Evolutionary conservation across 2,329 filamentous ascomycete genomes (phyloP).

Genomic region (Colletotrichum siamense): DNA sequence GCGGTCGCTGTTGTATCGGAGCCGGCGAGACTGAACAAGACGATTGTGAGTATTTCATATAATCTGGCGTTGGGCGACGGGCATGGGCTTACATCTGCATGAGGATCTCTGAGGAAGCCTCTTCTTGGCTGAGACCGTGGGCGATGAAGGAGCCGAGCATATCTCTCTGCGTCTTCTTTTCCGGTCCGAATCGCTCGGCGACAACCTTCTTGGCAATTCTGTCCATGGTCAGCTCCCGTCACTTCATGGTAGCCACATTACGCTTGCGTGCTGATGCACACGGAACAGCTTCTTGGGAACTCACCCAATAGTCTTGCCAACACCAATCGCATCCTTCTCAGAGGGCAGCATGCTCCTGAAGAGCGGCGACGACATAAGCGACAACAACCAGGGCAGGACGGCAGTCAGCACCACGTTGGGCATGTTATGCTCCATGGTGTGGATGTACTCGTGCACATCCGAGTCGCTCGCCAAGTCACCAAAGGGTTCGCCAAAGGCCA

Average conservation of each 20-base stretch:
- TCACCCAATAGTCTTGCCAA: slow-evolving; percentile 52
- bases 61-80: slow-evolving; percentile 37
- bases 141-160: slow-evolving; percentile 55
- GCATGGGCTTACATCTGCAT: slow-evolving; percentile 45
- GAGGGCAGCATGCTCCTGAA: slow-evolving; percentile 46
- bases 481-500: slow-evolving; percentile 55
- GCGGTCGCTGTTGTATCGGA: slow-evolving; percentile 64
- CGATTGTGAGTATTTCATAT: background rate
- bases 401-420: slow-evolving; percentile 50
- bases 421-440: slow-evolving; percentile 46
- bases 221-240: fast-evolving
- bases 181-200: slow-evolving; percentile 47
- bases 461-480: slow-evolving; percentile 50
- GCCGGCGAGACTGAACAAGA: slow-evolving; percentile 48
- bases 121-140: slow-evolving; percentile 40
- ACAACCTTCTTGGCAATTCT: slow-evolving; percentile 51
- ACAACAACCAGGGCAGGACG: slow-evolving; percentile 45
- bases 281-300: slow-evolving; percentile 19
- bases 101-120: slow-evolving; percentile 50
- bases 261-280: fast-evolving
- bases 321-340: slow-evolving; percentile 40
- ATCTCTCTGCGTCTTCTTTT: slow-evolving; percentile 49
- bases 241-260: fast-evolving
- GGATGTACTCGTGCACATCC: slow-evolving; percentile 53
- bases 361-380: slow-evolving; percentile 42